Percentiles rank a stretch among this genome's conserved stretches.
phyloP scores from a whole-genome alignment of 371 early-diverging fungal genomes.

The Lichtheimia ornata region DNA sequence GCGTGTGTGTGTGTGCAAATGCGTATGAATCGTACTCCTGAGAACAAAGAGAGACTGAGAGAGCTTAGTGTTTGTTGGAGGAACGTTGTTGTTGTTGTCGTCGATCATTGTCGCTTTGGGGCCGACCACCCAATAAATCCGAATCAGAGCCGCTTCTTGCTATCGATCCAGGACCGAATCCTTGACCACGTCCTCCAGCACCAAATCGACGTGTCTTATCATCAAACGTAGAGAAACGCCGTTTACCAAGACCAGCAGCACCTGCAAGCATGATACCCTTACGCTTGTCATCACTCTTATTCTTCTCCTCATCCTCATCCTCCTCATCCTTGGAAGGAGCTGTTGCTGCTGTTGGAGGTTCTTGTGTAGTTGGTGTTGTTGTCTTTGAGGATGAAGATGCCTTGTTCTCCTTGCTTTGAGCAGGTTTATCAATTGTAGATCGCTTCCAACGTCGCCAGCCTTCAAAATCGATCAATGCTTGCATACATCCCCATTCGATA shows the following conservation, averaged over 20 bases:
- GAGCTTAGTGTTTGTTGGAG: too few relatives aligned
- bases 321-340: not conserved
- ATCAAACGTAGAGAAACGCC: conserved; percentile 25
- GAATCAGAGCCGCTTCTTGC: conserved; percentile 21
- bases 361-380: not conserved
- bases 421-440: conserved; percentile 18
- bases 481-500: conserved; percentile 93
- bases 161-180: not conserved
- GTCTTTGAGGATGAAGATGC: not conserved
- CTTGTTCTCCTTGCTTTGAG: not conserved
- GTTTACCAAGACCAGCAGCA: conserved; percentile 21
- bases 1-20: too few relatives aligned
- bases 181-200: not conserved
- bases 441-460: conserved; percentile 78
- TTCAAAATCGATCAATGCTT: conserved; percentile 86
- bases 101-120: conserved; percentile 9
- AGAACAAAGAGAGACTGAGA: too few relatives aligned
- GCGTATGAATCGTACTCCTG: too few relatives aligned
- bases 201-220: not conserved
- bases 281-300: not conserved
- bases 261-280: conserved; percentile 29
- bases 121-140: conserved; percentile 4
- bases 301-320: not conserved
- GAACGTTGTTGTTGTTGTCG: conserved; percentile 4
- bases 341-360: not conserved